These are phyloP conservation scores for Ogataea minuta DNA, from an alignment of 805 yeast species.

Conservation along the genomic window DNA sequence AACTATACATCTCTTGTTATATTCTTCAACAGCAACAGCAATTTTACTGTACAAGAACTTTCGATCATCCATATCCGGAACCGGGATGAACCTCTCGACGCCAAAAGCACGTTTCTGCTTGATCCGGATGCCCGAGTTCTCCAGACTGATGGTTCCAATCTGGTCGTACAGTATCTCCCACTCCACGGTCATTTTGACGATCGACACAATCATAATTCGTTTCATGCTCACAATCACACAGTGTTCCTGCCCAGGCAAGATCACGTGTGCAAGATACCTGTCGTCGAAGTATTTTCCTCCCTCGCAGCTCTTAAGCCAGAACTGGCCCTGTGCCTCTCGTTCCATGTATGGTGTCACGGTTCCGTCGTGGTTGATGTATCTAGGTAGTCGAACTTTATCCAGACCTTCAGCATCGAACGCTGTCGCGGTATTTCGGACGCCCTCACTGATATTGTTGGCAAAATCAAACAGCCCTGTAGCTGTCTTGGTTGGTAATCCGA, in stretches of 20 bases:
- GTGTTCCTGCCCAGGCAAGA: conserved; percentile 76
- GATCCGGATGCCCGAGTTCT: conserved; percentile 74
- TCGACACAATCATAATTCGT: conserved; percentile 64
- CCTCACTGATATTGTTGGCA: conserved; percentile 90
- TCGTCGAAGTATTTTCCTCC: conserved; percentile 78
- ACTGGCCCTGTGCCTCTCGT: conserved; percentile 92
- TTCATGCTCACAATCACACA: conserved; percentile 74
- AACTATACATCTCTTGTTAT: conserved; percentile 50
- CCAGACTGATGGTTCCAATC: conserved; percentile 70
- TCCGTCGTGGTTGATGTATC: conserved; percentile 69
- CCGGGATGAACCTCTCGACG: conserved; percentile 63
- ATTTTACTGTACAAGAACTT: conserved; percentile 68
- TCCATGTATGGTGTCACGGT: conserved; percentile 72
- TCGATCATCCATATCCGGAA: conserved; percentile 64
- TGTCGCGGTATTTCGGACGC: conserved; percentile 88
- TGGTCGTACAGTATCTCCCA: conserved; percentile 72
- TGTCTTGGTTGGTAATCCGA: conserved; percentile 95
- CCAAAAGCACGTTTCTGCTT: conserved; percentile 44
- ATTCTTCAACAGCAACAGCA: conserved; percentile 77
- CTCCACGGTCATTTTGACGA: conserved; percentile 55
- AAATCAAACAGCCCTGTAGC: conserved; percentile 93
- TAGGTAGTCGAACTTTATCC: conserved; percentile 77
- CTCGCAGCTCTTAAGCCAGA: conserved; percentile 79
- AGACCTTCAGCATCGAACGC: conserved; percentile 78
- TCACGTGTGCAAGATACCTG: conserved; percentile 78